Conservation (phyloP, 1,139 yeast genomes). For the Yamadazyma kanchanaburiensis region DNA sequence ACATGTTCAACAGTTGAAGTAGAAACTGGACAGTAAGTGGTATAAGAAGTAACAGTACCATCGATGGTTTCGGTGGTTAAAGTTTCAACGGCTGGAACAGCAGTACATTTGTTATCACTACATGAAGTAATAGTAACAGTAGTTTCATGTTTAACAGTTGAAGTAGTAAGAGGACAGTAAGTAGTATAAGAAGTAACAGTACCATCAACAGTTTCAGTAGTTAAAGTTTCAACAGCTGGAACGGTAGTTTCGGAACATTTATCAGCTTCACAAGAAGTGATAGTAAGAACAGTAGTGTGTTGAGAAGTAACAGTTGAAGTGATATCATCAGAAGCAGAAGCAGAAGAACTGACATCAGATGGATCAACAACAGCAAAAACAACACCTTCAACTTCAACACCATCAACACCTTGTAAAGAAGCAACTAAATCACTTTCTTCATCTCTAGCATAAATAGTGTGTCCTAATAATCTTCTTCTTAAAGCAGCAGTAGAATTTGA, state of each 20-base stretch:
- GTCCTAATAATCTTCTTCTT: slow-evolving; percentile 28
- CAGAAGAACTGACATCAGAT: slow-evolving; percentile 9
- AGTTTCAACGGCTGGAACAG: slow-evolving; percentile 25
- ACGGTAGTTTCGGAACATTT: slow-evolving; percentile 15
- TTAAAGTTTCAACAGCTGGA: slow-evolving; percentile 19
- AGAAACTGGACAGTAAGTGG: slow-evolving; percentile 16
- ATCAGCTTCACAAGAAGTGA: slow-evolving; percentile 29
- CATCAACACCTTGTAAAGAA: slow-evolving; percentile 22
- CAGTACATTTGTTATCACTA: slow-evolving; percentile 29
- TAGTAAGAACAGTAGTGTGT: slow-evolving; percentile 21
- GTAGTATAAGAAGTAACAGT: slow-evolving; percentile 15
- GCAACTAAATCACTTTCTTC: slow-evolving; percentile 19
- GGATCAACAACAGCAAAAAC: slow-evolving; percentile 14
- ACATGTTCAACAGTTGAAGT: slow-evolving; percentile 8
- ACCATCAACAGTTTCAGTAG: slow-evolving; percentile 24
- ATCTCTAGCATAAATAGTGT: slow-evolving; percentile 10
- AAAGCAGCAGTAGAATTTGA: slow-evolving; percentile 39
- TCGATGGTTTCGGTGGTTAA: slow-evolving; percentile 18
- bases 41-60: slow-evolving; percentile 24
- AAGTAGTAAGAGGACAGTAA: slow-evolving; percentile 21
- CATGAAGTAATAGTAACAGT: slow-evolving; percentile 46
- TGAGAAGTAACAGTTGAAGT: slow-evolving; percentile 8
- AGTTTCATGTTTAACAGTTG: slow-evolving; percentile 17
- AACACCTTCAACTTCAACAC: slow-evolving; percentile 17
- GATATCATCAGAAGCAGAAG: slow-evolving; percentile 6